phyloP scores from a whole-genome alignment of 768 basidiomycete species.

The Suillus lakei region DNA sequence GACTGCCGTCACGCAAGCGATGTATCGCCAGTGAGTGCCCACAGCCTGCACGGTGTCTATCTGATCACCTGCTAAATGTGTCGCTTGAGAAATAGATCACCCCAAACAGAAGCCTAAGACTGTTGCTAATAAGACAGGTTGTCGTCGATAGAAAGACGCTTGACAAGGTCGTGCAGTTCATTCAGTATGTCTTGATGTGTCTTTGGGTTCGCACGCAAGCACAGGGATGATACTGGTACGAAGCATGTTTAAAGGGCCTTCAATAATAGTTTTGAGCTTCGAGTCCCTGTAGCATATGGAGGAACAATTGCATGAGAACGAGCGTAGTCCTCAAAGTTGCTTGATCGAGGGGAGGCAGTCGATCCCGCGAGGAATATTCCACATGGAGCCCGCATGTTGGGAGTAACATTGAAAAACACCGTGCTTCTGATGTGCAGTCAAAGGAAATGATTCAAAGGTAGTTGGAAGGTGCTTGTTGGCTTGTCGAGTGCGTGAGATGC shows the following conservation, averaged over 20 bases:
- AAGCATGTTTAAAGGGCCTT: not conserved
- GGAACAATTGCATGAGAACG: not conserved
- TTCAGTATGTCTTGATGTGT: not conserved
- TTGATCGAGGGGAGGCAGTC: not conserved
- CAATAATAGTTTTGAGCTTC: not conserved
- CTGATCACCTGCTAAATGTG: not conserved
- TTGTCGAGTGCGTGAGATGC: not conserved
- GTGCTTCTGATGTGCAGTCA: not conserved
- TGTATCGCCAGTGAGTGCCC: not conserved
- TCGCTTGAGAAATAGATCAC: not conserved
- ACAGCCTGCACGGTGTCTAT: not conserved
- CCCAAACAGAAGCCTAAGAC: not conserved
- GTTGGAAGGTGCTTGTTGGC: no score
- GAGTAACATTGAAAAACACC: not conserved
- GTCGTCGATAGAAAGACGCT: not conserved
- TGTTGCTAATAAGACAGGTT: not conserved
- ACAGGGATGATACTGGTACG: not conserved
- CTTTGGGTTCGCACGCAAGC: not conserved
- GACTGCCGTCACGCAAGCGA: not conserved
- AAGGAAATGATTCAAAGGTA: not conserved
- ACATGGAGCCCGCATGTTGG: not conserved
- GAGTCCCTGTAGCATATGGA: not conserved
- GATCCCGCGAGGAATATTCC: not conserved
- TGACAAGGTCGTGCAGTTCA: not conserved
- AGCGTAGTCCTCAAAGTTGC: not conserved